Conservation (phyloP, 1,139 yeast genomes). For the Yamadazyma oceani region DNA sequence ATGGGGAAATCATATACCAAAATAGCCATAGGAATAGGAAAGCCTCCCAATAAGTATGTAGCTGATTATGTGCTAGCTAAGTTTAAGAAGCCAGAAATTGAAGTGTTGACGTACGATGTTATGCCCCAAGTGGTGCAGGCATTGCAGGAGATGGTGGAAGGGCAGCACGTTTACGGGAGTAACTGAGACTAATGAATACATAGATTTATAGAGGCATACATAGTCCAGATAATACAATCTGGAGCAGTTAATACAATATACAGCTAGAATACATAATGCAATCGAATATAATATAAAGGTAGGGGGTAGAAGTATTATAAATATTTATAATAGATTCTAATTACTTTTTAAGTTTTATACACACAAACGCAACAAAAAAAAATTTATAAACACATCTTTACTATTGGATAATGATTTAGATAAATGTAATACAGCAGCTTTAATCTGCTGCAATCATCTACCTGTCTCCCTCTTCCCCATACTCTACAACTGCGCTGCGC, state of each 20-base stretch:
- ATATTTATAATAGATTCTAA: conserved; percentile 1
- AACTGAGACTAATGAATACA: too few species aligned
- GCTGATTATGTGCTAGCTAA: conserved; percentile 61
- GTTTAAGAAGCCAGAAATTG: conserved; percentile 39
- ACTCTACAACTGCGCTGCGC: too few species aligned
- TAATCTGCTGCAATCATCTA: too few species aligned
- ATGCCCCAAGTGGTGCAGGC: conserved; percentile 37
- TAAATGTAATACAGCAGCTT: too few species aligned
- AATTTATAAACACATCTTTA: conserved; percentile 40
- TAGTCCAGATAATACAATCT: too few species aligned
- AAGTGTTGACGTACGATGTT: conserved; percentile 30
- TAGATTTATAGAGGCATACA: too few species aligned
- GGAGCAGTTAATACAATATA: too few species aligned
- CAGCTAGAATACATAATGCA: too few species aligned
- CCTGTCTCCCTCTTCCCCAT: too few species aligned
- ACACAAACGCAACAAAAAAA: conserved; percentile 8
- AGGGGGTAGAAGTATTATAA: conserved; percentile 2
- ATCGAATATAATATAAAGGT: conserved; percentile 1
- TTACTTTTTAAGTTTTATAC: conserved; percentile 9
- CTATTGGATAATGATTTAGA: too few species aligned
- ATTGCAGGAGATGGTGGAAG: conserved; percentile 35
- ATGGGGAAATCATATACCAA: conserved; percentile 51
- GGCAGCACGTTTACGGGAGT: conserved; percentile 22
- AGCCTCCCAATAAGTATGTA: conserved; percentile 53
- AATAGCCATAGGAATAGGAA: conserved; percentile 72